phyloP scores from a whole-genome alignment of 805 yeast species.

The Ogataea ramenticola region DNA sequence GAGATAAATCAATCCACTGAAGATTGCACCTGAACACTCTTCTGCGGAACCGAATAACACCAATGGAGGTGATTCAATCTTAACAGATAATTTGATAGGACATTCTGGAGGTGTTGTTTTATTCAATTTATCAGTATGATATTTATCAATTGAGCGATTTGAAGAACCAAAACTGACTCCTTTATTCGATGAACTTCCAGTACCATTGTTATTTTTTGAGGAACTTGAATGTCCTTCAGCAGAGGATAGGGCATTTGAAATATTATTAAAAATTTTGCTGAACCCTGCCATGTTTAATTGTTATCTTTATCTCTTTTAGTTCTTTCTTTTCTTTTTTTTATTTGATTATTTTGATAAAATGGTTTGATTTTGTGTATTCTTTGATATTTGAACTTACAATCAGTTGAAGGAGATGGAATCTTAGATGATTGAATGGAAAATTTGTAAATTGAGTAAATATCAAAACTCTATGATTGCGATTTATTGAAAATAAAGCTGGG shows the following conservation, averaged over 20 bases:
- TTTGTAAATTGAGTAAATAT: no score
- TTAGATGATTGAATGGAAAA: no score
- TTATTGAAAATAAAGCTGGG: no score
- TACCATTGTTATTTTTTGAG: background rate
- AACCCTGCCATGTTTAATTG: background rate
- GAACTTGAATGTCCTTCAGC: no score
- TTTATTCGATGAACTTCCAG: background rate
- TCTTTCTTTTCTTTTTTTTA: no score
- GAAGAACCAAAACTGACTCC: background rate
- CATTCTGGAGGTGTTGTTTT: conserved; percentile 13
- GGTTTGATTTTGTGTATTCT: no score
- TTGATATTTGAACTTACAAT: no score
- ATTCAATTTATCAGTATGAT: conserved; percentile 20
- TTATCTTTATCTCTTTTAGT: no score
- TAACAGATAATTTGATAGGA: conserved; percentile 39
- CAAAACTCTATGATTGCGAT: no score
- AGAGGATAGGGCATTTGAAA: background rate
- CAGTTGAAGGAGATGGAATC: no score
- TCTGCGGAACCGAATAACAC: conserved; percentile 72
- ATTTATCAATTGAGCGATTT: conserved; percentile 9
- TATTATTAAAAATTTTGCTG: background rate
- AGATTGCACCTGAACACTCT: conserved; percentile 78
- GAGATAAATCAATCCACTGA: conserved; percentile 71
- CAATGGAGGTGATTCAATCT: conserved; percentile 87
- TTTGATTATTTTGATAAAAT: no score